A percentile compares a stretch with the other conserved stretches of the same genome.
Evolutionary conservation across 164 flowering plant genomes (phyloP).

Genomic region (Magnolia changhungtana): DNA sequence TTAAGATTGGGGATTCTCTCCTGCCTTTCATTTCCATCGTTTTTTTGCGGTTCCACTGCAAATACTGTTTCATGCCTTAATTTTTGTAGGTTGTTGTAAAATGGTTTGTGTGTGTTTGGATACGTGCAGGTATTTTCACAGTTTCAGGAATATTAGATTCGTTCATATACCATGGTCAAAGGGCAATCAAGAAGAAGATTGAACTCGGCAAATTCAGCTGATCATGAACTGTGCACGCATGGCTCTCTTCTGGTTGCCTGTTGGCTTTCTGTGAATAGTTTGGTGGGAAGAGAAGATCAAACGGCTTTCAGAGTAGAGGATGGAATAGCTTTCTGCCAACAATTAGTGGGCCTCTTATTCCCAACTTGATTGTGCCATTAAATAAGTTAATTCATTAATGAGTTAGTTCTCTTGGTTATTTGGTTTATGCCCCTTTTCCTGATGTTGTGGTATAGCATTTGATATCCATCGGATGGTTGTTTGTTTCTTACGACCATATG

Average conservation of each 20-base stretch:
- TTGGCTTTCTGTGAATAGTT: not conserved
- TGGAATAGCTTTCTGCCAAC: not conserved
- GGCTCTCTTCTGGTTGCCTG: not conserved
- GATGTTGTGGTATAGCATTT: not conserved
- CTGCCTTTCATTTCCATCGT: not conserved
- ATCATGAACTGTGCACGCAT: not conserved
- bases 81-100: not conserved
- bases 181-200: slow-evolving; percentile 57
- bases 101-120: slow-evolving; percentile 1
- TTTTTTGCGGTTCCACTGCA: not conserved
- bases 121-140: slow-evolving; percentile 56
- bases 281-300: not conserved
- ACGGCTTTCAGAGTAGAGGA: not conserved
- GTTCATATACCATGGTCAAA: slow-evolving; percentile 61
- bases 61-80: not conserved
- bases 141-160: slow-evolving; percentile 69
- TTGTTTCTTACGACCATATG: not conserved
- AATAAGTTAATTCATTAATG: not conserved
- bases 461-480: not conserved
- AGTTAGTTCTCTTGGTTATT: not conserved
- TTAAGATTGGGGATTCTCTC: no score
- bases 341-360: not conserved
- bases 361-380: not conserved
- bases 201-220: slow-evolving; percentile 50
- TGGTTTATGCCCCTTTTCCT: not conserved